These are phyloP conservation scores for Seiridium cupressi DNA, from an alignment of 2,329 filamentous ascomycete genomes.

Conservation along the genomic window DNA sequence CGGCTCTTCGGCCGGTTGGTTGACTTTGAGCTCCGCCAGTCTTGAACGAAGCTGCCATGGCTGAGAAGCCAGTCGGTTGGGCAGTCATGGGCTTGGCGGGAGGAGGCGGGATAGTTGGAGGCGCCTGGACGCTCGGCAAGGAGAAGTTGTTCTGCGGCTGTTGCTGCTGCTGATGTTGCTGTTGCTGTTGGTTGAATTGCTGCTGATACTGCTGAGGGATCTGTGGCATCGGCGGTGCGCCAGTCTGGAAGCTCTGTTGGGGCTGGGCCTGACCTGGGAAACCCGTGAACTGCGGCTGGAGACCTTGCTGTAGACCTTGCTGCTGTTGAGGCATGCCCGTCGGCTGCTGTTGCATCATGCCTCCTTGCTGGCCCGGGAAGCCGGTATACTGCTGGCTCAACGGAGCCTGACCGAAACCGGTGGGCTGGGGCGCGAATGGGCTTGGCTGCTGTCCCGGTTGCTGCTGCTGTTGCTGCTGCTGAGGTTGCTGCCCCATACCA, in stretches of 20 bases:
- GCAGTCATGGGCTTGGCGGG: conserved; percentile 62
- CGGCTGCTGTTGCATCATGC: conserved; percentile 45
- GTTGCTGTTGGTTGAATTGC: conserved; percentile 55
- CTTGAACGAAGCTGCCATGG: conserved; percentile 68
- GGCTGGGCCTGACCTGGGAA: conserved; percentile 42
- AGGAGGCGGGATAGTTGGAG: conserved; percentile 44
- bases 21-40: conserved; percentile 41
- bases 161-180: conserved; percentile 40
- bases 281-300: conserved; percentile 47
- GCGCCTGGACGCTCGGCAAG: conserved; percentile 47
- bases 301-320: conserved; percentile 36
- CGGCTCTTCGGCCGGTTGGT: conserved; percentile 42
- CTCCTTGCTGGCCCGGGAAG: conserved; percentile 53
- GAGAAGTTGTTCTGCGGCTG: conserved; percentile 43
- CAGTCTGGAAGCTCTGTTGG: conserved; percentile 61
- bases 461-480: conserved; percentile 41
- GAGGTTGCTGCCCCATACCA: conserved; percentile 30
- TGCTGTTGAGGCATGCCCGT: conserved; percentile 47
- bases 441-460: conserved; percentile 50
- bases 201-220: conserved; percentile 61
- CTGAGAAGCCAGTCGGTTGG: conserved; percentile 63
- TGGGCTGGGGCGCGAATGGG: conserved; percentile 58
- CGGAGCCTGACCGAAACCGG: conserved; percentile 56
- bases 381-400: conserved; percentile 60
- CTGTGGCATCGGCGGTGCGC: conserved; percentile 57